Percentiles rank a stretch among this genome's conserved stretches.
Evolutionary conservation across 108 stramenopile genomes (phyloP).

Genomic region (Pseudonitzschia pungens): DNA sequence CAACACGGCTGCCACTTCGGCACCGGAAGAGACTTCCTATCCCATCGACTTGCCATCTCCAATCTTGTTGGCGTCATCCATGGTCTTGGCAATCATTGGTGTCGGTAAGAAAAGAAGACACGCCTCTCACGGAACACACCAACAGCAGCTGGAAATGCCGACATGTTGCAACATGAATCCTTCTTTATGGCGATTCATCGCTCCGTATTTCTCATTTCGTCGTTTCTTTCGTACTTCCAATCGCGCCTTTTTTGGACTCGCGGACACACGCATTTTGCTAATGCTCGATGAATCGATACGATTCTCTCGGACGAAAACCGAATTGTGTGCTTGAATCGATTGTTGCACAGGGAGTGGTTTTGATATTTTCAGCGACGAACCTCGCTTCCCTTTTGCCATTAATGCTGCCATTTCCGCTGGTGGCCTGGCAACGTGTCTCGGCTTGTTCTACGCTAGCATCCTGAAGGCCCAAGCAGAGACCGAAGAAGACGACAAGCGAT

Average conservation of each 20-base stretch:
- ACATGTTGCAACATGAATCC: background rate
- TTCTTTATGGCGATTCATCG: background rate
- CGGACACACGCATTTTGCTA: background rate
- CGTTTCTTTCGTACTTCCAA: background rate
- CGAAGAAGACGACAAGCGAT: conserved; percentile 76
- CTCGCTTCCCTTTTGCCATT: conserved; percentile 46
- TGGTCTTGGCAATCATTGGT: conserved; percentile 73
- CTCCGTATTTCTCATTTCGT: background rate
- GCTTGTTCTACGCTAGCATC: conserved; percentile 79
- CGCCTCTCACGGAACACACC: background rate
- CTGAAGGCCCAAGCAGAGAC: conserved; percentile 75
- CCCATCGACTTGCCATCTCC: conserved; percentile 76
- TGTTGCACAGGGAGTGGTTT: conserved; percentile 63
- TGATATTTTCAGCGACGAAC: conserved; percentile 55
- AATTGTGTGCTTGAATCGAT: background rate
- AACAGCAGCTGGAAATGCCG: no score
- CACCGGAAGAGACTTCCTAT: conserved; percentile 31
- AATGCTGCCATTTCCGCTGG: conserved; percentile 56
- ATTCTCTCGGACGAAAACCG: background rate
- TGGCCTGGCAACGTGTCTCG: conserved; percentile 55
- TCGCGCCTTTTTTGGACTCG: background rate
- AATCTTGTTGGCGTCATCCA: conserved; percentile 68
- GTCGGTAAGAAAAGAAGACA: conserved; percentile 38
- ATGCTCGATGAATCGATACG: background rate
- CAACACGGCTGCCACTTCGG: background rate